Base-by-base conservation (phyloP, 805 yeast species). In the Starmerella bacillaris region DNA sequence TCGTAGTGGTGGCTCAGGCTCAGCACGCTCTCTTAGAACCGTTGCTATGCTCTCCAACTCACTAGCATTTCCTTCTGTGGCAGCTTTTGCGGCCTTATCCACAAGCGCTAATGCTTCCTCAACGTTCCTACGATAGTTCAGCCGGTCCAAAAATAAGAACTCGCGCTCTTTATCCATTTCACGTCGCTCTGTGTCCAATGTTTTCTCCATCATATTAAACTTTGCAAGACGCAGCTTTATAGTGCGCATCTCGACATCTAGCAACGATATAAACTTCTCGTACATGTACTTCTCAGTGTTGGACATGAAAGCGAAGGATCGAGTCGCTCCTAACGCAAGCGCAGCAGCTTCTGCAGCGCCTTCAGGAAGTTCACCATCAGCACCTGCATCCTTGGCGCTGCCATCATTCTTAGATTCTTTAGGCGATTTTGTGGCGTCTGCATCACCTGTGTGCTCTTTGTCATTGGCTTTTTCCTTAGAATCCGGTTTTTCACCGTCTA, bases 211-310 rank as follows among this genome's bases (percentile, higher is more conserved):
- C 37, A 65, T 59, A 39, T 67, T 62, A 38, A 89, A 57, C 47
- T 76, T 72, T 24, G 66, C 61, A 45, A 86, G 60, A 55, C 86
- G 86, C 36, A 69, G 51, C 35, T 80, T 82, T 36, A 86, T 63
- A 51, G 80, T 78, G 39, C 73, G 65, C 42, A 82, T 60, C 37
- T 86, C 78, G 42, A 78, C 63, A 44, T 72, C 75, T 28, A 78
- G 70, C 28, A 74, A 65, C 53, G 68, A 35, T 50, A 67, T 70
- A 38, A 70, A 69, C 37, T 74, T 60, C 37, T 65, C 60, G 33
- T 70, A 54, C 48, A 51, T 51, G 73, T 70, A 82, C 40, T 41
- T 43, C 27, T 48, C 52, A 6, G 50, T 44, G 36, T 35, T 31
- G 27, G 32, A 34, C 31, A 46, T 39, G 38, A 48, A 48, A 24